phyloP scores from a whole-genome alignment of 495 filamentous ascomycete species.

The Clavariopsis aquatica region DNA sequence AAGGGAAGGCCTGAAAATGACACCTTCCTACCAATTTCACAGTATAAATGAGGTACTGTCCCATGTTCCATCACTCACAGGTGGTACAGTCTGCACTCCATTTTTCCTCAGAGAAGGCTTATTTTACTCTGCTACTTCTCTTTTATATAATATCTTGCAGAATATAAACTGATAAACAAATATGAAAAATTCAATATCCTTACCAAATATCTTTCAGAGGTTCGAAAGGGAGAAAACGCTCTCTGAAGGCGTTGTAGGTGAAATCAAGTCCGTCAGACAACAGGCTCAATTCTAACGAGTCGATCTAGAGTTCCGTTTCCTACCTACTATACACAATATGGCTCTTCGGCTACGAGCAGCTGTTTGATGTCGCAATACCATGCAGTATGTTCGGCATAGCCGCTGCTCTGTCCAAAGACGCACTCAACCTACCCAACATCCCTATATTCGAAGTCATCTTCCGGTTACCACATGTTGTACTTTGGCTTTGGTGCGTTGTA shows the following conservation, averaged over 20 bases:
- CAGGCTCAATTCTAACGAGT: not conserved
- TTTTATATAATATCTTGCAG: too few species aligned
- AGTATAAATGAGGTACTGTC: too few species aligned
- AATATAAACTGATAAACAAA: too few species aligned
- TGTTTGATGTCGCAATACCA: constrained; percentile 21
- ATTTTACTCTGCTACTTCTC: too few species aligned
- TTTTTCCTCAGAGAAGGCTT: too few species aligned
- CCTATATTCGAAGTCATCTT: not conserved
- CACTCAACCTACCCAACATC: not conserved
- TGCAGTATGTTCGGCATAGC: constrained; percentile 25
- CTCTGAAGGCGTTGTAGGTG: not conserved
- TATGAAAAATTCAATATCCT: too few species aligned
- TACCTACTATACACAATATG: constrained; percentile 26
- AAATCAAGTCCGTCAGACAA: not conserved
- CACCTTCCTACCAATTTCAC: too few species aligned
- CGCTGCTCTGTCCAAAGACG: constrained; percentile 7
- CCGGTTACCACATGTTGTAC: constrained; percentile 12
- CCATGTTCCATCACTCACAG: too few species aligned
- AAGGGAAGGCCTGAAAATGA: too few species aligned
- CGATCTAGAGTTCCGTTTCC: not conserved
- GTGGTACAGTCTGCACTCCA: too few species aligned
- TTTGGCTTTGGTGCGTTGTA: constrained; percentile 45
- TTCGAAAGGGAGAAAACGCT: too few species aligned
- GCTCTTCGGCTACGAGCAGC: constrained; percentile 25
- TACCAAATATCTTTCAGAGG: too few species aligned